These are phyloP conservation scores for Panicum hallii DNA, from an alignment of 202 grass and related monocot genomes.

Conservation along the genomic window DNA sequence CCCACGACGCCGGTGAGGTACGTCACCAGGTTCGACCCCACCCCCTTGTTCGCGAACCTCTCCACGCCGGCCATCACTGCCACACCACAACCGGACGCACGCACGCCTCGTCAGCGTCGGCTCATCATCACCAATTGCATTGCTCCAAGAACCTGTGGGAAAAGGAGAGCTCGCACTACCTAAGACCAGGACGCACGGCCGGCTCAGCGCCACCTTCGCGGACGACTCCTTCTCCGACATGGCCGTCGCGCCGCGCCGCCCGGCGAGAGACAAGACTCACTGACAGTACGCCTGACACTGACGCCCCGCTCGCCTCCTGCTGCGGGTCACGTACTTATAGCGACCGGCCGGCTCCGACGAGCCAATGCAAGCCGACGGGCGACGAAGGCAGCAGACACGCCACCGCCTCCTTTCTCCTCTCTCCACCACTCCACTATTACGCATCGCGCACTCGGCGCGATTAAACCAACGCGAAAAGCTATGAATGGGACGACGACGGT, in stretches of 20 bases:
- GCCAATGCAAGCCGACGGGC: background rate
- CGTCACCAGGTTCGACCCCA: slow-evolving; percentile 88
- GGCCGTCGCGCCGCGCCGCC: background rate
- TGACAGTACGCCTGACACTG: background rate
- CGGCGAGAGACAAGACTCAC: background rate
- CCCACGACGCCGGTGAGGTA: slow-evolving; percentile 76
- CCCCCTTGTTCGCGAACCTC: slow-evolving; percentile 89
- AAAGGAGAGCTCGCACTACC: slow-evolving; percentile 42
- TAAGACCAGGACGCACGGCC: slow-evolving; percentile 76
- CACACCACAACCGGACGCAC: background rate
- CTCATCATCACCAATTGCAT: background rate
- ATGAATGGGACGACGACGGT: background rate
- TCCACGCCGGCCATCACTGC: slow-evolving; percentile 90
- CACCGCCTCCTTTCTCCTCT: background rate
- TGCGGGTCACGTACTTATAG: slow-evolving; percentile 4
- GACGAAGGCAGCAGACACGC: background rate
- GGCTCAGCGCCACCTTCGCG: slow-evolving; percentile 46
- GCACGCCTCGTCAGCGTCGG: background rate
- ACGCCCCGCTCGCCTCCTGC: background rate
- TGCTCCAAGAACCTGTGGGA: background rate
- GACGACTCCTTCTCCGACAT: slow-evolving; percentile 40
- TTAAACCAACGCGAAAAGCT: background rate
- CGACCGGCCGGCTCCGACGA: background rate
- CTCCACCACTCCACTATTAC: background rate
- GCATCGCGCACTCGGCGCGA: slow-evolving; percentile 30